Evolutionary conservation across 768 basidiomycete genomes (phyloP), one percentile per base, ranked within the genome.

Genomic region (Collybia sp.): DNA sequence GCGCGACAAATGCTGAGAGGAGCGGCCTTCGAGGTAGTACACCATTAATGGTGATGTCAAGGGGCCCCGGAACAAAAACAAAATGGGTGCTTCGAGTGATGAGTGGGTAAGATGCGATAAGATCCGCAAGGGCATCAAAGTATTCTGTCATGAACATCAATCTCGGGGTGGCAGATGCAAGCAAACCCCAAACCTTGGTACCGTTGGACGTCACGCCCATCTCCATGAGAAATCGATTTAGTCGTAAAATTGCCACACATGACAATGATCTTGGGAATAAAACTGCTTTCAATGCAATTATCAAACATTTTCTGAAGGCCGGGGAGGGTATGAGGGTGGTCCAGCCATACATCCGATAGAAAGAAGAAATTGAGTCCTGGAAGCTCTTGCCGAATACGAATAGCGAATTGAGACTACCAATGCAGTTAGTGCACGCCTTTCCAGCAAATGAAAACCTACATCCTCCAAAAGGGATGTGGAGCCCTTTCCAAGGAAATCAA

Each of bases 401-500:
- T 63, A 18, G 78, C 66, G 51, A 82, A 80, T 61, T 84, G 76
- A 19, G 75, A 69, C 88, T 90, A 53, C 10, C 37, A 42, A 43
- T 47, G n/a, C 35, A 25, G 42, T 54, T 16, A 47, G 12, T 19
- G 46, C 10, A 17, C 31, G 32, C 2, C 35, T 18, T 16, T 13
- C n/a, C n/a, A 39, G 42, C 12, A 32, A 39, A 42, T 11, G 40
- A 38, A 34, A 4, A 64, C 82, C 44, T 56, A 94, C 95, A 63
- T 98, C 96, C 69, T 98, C 94, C 5, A 88, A 67, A 16, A 93
- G 65, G 2, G 94, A 92, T 1, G 93, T 88, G 3, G 90, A 82
- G 1, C 96, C 96, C 56, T 88, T 83, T n/a, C 96, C 96, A 10
- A 98, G 76, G 58, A 98, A 96, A 63, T 99, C 96, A 25, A 97